Evolutionary conservation across 371 early-diverging fungal genomes (phyloP).

Genomic region (Rhizomucor miehei): DNA sequence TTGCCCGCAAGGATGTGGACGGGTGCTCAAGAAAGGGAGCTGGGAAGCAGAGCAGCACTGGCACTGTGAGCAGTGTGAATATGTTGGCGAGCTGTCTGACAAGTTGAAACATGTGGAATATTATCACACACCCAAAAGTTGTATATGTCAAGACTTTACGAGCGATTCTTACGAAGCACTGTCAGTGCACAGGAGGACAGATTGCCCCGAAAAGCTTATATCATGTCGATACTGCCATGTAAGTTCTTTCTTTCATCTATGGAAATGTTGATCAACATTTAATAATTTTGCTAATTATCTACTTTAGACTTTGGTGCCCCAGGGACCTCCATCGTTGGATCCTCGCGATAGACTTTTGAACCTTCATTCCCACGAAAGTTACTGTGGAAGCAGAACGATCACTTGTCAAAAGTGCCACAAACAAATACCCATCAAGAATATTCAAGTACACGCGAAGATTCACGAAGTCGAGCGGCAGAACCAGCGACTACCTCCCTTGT

Average conservation of each 20-base stretch:
- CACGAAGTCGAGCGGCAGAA: slow-evolving; percentile 71
- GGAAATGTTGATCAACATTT: background rate
- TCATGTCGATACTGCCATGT: slow-evolving; percentile 83
- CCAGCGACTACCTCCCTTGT: slow-evolving; percentile 54
- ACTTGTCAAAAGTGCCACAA: slow-evolving; percentile 72
- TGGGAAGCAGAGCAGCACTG: slow-evolving; percentile 69
- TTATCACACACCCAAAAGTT: slow-evolving; percentile 60
- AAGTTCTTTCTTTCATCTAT: slow-evolving; percentile 11
- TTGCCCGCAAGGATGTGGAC: slow-evolving; percentile 63
- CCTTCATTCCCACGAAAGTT: slow-evolving; percentile 76
- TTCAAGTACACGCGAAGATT: slow-evolving; percentile 67
- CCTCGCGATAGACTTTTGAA: slow-evolving; percentile 70
- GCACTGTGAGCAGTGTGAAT: slow-evolving; percentile 77
- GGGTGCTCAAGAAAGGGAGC: slow-evolving; percentile 64
- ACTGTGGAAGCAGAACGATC: slow-evolving; percentile 86
- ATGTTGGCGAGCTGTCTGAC: slow-evolving; percentile 47
- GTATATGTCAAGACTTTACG: slow-evolving; percentile 52
- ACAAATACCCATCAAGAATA: slow-evolving; percentile 77
- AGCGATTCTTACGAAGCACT: slow-evolving; percentile 45
- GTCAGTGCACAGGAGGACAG: slow-evolving; percentile 65
- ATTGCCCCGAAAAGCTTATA: slow-evolving; percentile 74
- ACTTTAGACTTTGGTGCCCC: slow-evolving; percentile 53
- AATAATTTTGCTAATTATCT: background rate
- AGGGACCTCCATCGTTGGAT: slow-evolving; percentile 58
- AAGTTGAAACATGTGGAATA: slow-evolving; percentile 66